A percentile compares a stretch with the other conserved stretches of the same genome.
Evolutionary conservation across 2,329 filamentous ascomycete genomes (phyloP).

Genomic region (Uncinocarpus reesii): DNA sequence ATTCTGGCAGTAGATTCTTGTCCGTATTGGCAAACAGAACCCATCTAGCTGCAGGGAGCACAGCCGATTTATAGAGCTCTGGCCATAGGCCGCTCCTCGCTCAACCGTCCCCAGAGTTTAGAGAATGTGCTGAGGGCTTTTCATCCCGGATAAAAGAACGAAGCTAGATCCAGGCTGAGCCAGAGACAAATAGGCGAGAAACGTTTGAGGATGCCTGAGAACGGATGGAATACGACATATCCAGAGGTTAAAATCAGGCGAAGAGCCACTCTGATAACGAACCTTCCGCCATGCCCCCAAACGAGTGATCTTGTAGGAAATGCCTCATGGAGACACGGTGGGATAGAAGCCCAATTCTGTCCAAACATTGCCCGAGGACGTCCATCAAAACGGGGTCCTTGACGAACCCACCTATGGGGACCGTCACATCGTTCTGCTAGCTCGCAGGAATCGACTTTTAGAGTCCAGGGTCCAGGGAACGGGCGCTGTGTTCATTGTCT

Average conservation of each 20-base stretch:
- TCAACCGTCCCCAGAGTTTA: not conserved
- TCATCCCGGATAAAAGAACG: not conserved
- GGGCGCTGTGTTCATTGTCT: not conserved
- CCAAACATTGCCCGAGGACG: not conserved
- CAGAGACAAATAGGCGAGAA: not conserved
- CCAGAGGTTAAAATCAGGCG: not conserved
- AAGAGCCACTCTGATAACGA: conserved; percentile 3
- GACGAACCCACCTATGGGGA: not conserved
- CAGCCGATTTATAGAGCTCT: conserved; percentile 5
- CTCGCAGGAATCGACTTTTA: not conserved
- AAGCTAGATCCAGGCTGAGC: not conserved
- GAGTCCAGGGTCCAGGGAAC: not conserved
- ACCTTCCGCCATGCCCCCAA: not conserved
- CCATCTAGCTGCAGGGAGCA: not conserved
- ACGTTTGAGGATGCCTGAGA: conserved; percentile 3
- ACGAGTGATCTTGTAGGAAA: not conserved
- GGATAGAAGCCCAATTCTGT: not conserved
- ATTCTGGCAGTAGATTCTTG: not conserved
- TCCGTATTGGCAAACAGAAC: not conserved
- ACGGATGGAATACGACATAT: not conserved
- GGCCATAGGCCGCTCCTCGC: not conserved
- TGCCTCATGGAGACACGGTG: conserved; percentile 1
- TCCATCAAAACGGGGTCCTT: not conserved
- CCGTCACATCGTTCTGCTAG: not conserved
- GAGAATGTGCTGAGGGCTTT: not conserved